Conservation (phyloP, 2,329 filamentous ascomycete species). For the Aspergillus sp. region DNA sequence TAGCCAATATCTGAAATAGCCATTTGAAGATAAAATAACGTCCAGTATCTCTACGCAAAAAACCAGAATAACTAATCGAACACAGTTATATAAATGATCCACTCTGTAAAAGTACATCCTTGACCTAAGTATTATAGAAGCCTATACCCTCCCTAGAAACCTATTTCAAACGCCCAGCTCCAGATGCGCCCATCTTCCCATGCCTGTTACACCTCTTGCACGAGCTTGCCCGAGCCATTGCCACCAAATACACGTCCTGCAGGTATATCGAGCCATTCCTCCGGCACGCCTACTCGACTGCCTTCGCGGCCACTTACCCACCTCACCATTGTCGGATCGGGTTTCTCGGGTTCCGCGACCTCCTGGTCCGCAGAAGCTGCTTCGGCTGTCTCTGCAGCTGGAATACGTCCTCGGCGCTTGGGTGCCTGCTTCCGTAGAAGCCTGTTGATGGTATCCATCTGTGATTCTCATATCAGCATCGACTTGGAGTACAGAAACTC, state of each 20-base stretch:
- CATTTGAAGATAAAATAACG: background rate
- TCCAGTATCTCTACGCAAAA: background rate
- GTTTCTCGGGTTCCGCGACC: slow-evolving; percentile 37
- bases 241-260: slow-evolving; percentile 45
- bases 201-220: slow-evolving; percentile 40
- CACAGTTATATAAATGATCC: background rate
- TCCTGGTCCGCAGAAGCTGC: slow-evolving; percentile 45
- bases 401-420: slow-evolving; percentile 56
- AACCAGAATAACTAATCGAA: background rate
- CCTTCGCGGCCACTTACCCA: slow-evolving; percentile 49
- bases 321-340: slow-evolving; percentile 48
- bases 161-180: slow-evolving; percentile 27
- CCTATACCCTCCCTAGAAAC: slow-evolving; percentile 19
- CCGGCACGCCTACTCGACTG: slow-evolving; percentile 47
- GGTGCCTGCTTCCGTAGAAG: slow-evolving; percentile 68
- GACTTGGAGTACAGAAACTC: background rate
- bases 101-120: slow-evolving; percentile 10
- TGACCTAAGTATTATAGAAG: slow-evolving; percentile 7
- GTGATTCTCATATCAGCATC: slow-evolving; percentile 20
- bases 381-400: slow-evolving; percentile 48
- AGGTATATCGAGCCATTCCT: slow-evolving; percentile 51
- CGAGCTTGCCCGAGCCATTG: slow-evolving; percentile 34
- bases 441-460: slow-evolving; percentile 69
- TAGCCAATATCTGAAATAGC: background rate
- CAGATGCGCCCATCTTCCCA: slow-evolving; percentile 13